Percentiles rank a stretch among this genome's conserved stretches.
phyloP scores from a whole-genome alignment of 345 rosid species.

The Linum trigynum region DNA sequence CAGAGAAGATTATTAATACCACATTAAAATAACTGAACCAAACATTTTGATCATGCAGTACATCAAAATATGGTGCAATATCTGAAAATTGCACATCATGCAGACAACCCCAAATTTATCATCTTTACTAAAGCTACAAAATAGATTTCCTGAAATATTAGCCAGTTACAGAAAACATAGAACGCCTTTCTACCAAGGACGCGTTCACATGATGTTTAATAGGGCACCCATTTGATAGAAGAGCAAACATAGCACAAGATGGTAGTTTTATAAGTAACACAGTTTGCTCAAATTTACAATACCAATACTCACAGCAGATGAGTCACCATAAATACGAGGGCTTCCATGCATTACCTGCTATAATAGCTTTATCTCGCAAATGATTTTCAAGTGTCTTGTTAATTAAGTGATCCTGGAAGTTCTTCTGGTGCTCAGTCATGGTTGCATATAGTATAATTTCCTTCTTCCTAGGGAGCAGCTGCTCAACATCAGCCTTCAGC shows the following conservation, averaged over 20 bases:
- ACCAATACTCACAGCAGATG: not conserved
- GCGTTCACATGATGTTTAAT: not conserved
- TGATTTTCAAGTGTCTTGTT: constrained; percentile 58
- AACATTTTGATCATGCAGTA: too few relatives aligned
- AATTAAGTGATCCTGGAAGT: constrained; percentile 78
- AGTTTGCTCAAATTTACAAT: too few relatives aligned
- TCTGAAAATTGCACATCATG: too few relatives aligned
- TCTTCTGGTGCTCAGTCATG: constrained; percentile 71
- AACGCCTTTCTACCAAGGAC: not conserved
- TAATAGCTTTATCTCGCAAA: constrained; percentile 31
- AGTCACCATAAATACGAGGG: not conserved
- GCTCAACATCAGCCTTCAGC: constrained; percentile 91
- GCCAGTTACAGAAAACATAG: not conserved
- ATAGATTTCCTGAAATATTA: too few relatives aligned
- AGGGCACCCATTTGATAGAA: not conserved
- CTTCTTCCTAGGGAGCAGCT: constrained; percentile 76
- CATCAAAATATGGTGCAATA: too few relatives aligned
- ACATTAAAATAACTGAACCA: too few relatives aligned
- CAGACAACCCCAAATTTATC: too few relatives aligned
- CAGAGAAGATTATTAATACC: not conserved
- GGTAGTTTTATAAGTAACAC: too few relatives aligned
- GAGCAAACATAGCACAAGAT: too few relatives aligned
- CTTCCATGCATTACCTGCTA: constrained; percentile 29
- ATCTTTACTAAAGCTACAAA: too few relatives aligned
- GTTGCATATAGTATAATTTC: constrained; percentile 89